phyloP scores from a whole-genome alignment of 2,329 filamentous ascomycete species.

The Aspergillus japonicus region DNA sequence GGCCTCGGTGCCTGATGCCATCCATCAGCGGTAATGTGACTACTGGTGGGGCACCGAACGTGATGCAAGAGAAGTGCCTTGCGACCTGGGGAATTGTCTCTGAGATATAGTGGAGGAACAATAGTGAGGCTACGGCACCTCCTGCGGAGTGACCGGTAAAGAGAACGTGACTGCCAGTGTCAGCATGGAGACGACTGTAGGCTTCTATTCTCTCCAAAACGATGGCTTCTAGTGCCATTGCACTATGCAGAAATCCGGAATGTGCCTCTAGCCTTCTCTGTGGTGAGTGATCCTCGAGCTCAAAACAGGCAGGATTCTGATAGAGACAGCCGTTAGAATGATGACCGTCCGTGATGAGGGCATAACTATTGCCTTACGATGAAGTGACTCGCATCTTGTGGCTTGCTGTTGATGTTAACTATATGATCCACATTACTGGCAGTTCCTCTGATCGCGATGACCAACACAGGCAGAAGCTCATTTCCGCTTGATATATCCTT shows the following conservation, averaged over 20 bases:
- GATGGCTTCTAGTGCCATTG: background rate
- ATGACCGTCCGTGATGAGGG: too few relatives aligned
- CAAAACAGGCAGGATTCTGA: background rate
- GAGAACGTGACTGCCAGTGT: background rate
- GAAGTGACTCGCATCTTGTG: constrained; percentile 1
- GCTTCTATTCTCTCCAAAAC: background rate
- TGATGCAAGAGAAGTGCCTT: constrained; percentile 5
- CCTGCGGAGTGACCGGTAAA: constrained; percentile 6
- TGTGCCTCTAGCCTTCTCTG: background rate
- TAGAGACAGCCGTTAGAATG: background rate
- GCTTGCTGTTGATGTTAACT: constrained; percentile 5
- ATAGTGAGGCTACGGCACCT: constrained; percentile 8
- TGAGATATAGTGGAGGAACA: constrained; percentile 3
- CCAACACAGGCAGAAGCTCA: constrained; percentile 1
- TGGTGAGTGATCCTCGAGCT: too few relatives aligned
- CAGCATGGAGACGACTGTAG: background rate
- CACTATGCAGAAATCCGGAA: background rate
- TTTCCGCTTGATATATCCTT: background rate
- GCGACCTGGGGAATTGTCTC: background rate
- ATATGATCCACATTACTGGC: constrained; percentile 5
- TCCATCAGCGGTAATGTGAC: background rate
- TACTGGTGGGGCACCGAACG: constrained; percentile 5
- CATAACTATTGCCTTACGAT: background rate
- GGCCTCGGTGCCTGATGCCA: too few relatives aligned
- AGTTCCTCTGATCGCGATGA: constrained; percentile 7